phyloP scores from a whole-genome alignment of 2,329 filamentous ascomycete genomes.

The Hyphodiscus sp. region DNA sequence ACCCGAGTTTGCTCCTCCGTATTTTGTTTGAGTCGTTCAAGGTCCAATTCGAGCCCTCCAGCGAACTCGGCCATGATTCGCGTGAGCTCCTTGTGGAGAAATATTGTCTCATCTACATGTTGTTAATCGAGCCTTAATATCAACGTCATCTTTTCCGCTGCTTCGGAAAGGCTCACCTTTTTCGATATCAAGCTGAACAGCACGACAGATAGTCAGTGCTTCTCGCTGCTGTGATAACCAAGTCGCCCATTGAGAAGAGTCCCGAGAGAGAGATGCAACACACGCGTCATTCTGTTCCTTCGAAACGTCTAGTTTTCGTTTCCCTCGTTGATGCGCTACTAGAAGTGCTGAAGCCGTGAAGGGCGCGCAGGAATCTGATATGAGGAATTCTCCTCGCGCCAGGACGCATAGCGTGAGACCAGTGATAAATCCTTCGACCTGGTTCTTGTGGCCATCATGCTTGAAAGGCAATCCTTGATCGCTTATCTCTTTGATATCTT shows the following conservation, averaged over 20 bases:
- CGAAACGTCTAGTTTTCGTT: conserved; percentile 25
- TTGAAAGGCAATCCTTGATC: conserved; percentile 24
- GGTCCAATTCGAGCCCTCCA: conserved; percentile 18
- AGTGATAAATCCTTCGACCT: conserved; percentile 52
- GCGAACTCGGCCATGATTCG: conserved; percentile 25
- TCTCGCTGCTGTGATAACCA: conserved; percentile 55
- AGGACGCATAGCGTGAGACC: conserved; percentile 59
- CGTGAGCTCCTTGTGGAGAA: conserved; percentile 24
- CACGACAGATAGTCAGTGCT: conserved; percentile 57
- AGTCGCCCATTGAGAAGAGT: conserved; percentile 55
- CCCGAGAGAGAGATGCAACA: conserved; percentile 44
- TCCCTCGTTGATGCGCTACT: conserved; percentile 32
- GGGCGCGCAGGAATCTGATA: conserved; percentile 45
- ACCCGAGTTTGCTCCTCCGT: conserved; percentile 16
- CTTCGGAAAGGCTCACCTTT: conserved; percentile 35
- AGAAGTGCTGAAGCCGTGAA: conserved; percentile 31
- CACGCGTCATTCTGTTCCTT: conserved; percentile 40
- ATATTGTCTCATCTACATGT: conserved; percentile 25
- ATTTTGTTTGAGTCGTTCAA: conserved; percentile 16
- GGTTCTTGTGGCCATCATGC: conserved; percentile 31
- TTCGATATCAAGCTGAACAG: conserved; percentile 50
- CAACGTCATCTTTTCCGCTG: no score
- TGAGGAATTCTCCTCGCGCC: conserved; percentile 40
- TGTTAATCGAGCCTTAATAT: no score
- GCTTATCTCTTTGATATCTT: conserved; percentile 24